A percentile compares a stretch with the other conserved stretches of the same genome.
phyloP scores from a whole-genome alignment of 2,329 filamentous ascomycete species.

The Harringtonia lauricola region DNA sequence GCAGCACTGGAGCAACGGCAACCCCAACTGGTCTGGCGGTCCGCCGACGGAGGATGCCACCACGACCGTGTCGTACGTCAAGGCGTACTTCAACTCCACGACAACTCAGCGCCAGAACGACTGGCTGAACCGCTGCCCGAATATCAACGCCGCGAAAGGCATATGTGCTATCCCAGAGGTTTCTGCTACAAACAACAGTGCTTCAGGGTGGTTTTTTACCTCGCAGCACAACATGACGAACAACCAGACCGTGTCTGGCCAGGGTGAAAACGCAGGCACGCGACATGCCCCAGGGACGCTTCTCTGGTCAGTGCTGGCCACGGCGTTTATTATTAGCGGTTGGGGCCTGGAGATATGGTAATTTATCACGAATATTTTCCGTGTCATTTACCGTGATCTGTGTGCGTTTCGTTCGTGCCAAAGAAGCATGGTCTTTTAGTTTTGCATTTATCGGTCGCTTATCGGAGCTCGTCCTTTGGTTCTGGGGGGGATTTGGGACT shows the following conservation, averaged over 20 bases:
- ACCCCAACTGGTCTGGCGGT: constrained; percentile 58
- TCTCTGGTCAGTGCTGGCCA: constrained; percentile 1
- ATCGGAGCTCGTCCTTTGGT: too few species aligned
- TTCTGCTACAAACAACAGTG: constrained; percentile 20
- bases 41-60: constrained; percentile 53
- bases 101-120: constrained; percentile 25
- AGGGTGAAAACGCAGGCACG: not conserved
- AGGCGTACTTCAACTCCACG: constrained; percentile 71
- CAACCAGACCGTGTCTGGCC: constrained; percentile 30
- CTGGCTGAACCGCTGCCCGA: constrained; percentile 28
- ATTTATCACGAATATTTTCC: not conserved
- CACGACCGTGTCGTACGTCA: constrained; percentile 58
- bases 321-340: not conserved
- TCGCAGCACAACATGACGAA: constrained; percentile 31
- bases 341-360: constrained; percentile 1
- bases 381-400: too few species aligned
- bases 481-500: too few species aligned
- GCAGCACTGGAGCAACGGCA: constrained; percentile 72
- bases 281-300: not conserved
- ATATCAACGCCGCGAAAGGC: constrained; percentile 23
- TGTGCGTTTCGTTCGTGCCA: too few species aligned
- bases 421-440: too few species aligned
- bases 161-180: constrained; percentile 41
- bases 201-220: constrained; percentile 37
- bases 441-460: too few species aligned